Percentiles rank a stretch among this genome's conserved stretches.
These are phyloP conservation scores for Whalleya microplaca DNA, from an alignment of 2,329 filamentous ascomycete species.

Conservation along the genomic window DNA sequence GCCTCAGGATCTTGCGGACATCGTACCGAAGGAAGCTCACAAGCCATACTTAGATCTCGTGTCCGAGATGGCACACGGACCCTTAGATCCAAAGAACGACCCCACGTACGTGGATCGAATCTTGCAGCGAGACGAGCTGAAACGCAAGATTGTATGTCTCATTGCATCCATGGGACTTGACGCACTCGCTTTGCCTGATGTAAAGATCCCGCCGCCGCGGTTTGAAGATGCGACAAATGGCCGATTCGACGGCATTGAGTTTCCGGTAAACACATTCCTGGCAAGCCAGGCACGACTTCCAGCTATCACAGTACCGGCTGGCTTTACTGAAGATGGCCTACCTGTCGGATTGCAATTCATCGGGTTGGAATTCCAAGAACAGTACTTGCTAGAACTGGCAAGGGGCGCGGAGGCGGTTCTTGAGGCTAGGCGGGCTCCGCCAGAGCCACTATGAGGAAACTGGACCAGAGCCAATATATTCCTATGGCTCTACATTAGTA, in stretches of 20 bases:
- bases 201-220: slow-evolving; percentile 38
- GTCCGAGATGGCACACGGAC: slow-evolving; percentile 27
- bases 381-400: slow-evolving; percentile 19
- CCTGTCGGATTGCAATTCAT: slow-evolving; percentile 37
- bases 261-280: slow-evolving; percentile 41
- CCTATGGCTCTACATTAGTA: too few species aligned
- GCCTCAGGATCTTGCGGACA: slow-evolving; percentile 27
- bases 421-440: slow-evolving; percentile 8
- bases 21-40: slow-evolving; percentile 14
- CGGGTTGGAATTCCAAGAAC: slow-evolving; percentile 30
- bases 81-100: slow-evolving; percentile 29
- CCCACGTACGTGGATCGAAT: slow-evolving; percentile 34
- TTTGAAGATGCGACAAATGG: slow-evolving; percentile 35
- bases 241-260: slow-evolving; percentile 33
- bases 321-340: slow-evolving; percentile 34
- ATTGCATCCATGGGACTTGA: slow-evolving; percentile 37
- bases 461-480: too few species aligned
- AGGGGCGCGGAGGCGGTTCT: slow-evolving; percentile 13
- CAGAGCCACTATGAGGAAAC: neutral
- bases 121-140: slow-evolving; percentile 31
- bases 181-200: slow-evolving; percentile 40
- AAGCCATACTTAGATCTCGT: slow-evolving; percentile 28
- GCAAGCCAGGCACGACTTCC: slow-evolving; percentile 38
- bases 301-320: slow-evolving; percentile 40
- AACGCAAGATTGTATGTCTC: slow-evolving; percentile 34